Evolutionary conservation across 2,329 filamentous ascomycete species (phyloP).

Genomic region (Microdochium bolleyi): DNA sequence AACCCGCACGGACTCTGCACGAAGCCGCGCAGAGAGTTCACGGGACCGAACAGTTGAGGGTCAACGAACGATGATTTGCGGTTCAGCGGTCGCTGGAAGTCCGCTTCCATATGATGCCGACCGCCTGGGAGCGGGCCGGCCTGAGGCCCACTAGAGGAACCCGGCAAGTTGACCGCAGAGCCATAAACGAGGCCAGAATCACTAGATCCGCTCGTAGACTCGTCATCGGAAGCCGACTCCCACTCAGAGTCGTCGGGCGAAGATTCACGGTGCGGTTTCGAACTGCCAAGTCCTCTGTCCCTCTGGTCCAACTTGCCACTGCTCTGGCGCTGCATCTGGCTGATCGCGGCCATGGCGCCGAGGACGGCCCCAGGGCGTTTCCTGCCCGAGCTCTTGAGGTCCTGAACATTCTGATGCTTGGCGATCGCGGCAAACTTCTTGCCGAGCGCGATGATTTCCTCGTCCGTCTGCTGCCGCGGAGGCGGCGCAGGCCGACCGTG

Average conservation of each 20-base stretch:
- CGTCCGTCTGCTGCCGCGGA: conserved; percentile 38
- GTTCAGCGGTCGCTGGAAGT: conserved; percentile 13
- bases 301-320: conserved; percentile 20
- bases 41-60: conserved; percentile 49
- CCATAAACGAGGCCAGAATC: conserved; percentile 36
- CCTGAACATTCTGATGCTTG: conserved; percentile 40
- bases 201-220: conserved; percentile 31
- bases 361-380: conserved; percentile 26
- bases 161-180: conserved; percentile 16
- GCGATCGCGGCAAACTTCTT: conserved; percentile 46
- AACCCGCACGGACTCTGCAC: conserved; percentile 25
- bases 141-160: conserved; percentile 5
- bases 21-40: conserved; percentile 50
- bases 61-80: conserved; percentile 41
- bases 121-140: conserved; percentile 1
- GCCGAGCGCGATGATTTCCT: conserved; percentile 49
- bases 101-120: conserved; percentile 11
- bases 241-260: conserved; percentile 41
- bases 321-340: conserved; percentile 30
- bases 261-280: conserved; percentile 28
- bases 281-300: conserved; percentile 29
- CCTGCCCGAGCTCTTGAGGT: conserved; percentile 33
- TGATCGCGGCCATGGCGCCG: conserved; percentile 31
- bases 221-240: conserved; percentile 47
- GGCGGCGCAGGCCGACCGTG: conserved; percentile 11